Base-by-base conservation (phyloP, 108 stramenopile genomes). In the Parietichytrium sp. region DNA sequence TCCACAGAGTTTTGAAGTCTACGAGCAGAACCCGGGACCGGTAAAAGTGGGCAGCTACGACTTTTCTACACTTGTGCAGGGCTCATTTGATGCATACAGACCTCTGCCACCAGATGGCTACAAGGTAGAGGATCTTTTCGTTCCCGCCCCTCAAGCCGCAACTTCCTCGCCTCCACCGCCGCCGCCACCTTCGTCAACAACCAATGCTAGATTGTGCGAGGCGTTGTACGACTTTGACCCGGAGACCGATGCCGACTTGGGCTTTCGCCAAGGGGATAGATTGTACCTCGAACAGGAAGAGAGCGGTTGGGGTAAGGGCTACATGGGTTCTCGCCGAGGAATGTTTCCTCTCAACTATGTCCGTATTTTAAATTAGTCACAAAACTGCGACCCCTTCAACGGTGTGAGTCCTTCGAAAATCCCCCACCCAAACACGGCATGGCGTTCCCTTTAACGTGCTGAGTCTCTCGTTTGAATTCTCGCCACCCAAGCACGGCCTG, bases 11-110 rank as follows among this genome's bases (percentile, higher is more conserved):
- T 45, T 72, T 25, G 20, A 3, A 2, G 61, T 72, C 10, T 42
- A 45, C 61, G 61, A 72, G 61, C 61, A 72, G 33, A 72, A 72
- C 25, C 61, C 61, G 10, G 20, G 45, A 6, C 61, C 61, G 10
- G 61, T 72, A 7, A 27, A 8, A 13, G 36, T 23, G 7, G 61
- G 61, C 42, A 42, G 45, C 38, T 72, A 72, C 20, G 61, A 72
- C 42, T 72, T 72, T 45, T 8, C 61, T 16, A 33, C 23, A n/a
- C 36, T 72, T 33, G 45, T 25, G 38, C 38, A 72, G 20, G 61
- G 61, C 42, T 2, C 61, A 6, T 72, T 72, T 45, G 61, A 72
- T 10, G 61, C 42, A 27, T 72, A 72, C 20, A 33, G 61, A 6
- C 61, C 61, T 25, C 20, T 72, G 20, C 38, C 61, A 6, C 61